These are phyloP conservation scores for Dicorynia guianensis DNA, from an alignment of 306 rosid genomes.

Conservation along the genomic window DNA sequence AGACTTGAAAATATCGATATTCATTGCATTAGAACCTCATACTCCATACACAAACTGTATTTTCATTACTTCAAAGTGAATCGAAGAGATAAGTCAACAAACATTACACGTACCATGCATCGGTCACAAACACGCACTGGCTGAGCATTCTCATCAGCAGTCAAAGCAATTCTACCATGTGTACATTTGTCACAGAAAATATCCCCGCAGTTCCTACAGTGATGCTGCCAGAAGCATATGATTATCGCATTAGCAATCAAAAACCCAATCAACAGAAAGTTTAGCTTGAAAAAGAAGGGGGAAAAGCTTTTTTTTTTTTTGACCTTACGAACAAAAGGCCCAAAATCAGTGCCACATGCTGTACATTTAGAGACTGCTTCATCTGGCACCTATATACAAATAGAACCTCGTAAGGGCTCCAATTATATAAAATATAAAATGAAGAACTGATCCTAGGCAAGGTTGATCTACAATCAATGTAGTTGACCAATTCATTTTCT, in stretches of 20 bases:
- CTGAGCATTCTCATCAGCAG: constrained; percentile 88
- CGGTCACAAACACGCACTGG: constrained; percentile 97
- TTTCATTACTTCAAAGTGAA: constrained; percentile 1
- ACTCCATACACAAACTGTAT: background rate
- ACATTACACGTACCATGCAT: constrained; percentile 82
- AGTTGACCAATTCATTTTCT: constrained; percentile 22
- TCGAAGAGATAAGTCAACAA: constrained; percentile 4
- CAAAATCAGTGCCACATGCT: constrained; percentile 83
- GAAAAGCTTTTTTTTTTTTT: background rate
- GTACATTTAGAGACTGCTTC: constrained; percentile 95
- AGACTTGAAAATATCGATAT: background rate
- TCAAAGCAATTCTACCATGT: constrained; percentile 88
- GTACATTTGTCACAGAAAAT: constrained; percentile 99
- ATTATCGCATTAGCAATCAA: constrained; percentile 35
- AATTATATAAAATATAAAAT: constrained; percentile 6
- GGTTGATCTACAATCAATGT: constrained; percentile 11
- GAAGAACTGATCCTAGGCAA: background rate
- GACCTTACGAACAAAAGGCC: constrained; percentile 67
- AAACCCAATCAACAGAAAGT: constrained; percentile 21
- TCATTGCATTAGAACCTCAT: constrained; percentile 11
- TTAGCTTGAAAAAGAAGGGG: constrained; percentile 21
- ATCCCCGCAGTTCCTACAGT: constrained; percentile 98
- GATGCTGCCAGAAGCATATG: constrained; percentile 70
- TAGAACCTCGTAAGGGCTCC: constrained; percentile 19
- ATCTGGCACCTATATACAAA: constrained; percentile 79